Base-by-base conservation (phyloP, 768 basidiomycete species). In the Paxillus ammoniavirescens region DNA sequence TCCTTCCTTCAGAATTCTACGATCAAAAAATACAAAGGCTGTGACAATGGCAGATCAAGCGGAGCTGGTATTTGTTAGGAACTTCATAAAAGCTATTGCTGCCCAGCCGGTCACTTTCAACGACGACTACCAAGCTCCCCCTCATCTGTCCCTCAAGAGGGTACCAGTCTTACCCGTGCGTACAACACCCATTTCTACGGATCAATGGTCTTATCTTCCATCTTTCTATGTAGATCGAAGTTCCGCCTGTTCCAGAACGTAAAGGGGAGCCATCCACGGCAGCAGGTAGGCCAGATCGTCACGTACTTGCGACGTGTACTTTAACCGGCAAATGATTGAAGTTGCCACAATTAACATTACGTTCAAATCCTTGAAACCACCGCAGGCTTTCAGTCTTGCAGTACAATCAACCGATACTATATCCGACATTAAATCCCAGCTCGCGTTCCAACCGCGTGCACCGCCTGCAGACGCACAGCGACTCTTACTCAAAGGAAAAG, bases 401-500 rank as follows among this genome's bases (percentile, higher is more conserved):
- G 81, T 91, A 12, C 82, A 86, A 45, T 81, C 83, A 35, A 87
- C 92, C n/a, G 92, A 97, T 67, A 82, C 93, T 47, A 83, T 99
- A 71, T 72, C 81, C 40, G 68, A 83, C 42, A 83, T 98, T 69
- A 99, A 98, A 70, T 65, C 78, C 2, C 83, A 83, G 57, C 83
- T 98, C 53, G 81, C 87, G 13, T 65, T 82, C 1, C 75, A 85
- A 60, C 74, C 83, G 28, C 73, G 75, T 46, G 91, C 91, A 0
- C 94, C 94, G 0, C 82, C 88, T 8, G 81, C 85, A 42, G 86
- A 92, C 65, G 77, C 80, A 30, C 95, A 97, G 70, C 78, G 97
- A 3, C 81, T 98, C 14, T 76, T 99, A 10, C 77, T 97, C 49
- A 98, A 95, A 72, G 97, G 97, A 52, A 99, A 99, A 70, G 93